Conservation (phyloP, 2,329 filamentous ascomycete species). For the Alternaria ethzedia region DNA sequence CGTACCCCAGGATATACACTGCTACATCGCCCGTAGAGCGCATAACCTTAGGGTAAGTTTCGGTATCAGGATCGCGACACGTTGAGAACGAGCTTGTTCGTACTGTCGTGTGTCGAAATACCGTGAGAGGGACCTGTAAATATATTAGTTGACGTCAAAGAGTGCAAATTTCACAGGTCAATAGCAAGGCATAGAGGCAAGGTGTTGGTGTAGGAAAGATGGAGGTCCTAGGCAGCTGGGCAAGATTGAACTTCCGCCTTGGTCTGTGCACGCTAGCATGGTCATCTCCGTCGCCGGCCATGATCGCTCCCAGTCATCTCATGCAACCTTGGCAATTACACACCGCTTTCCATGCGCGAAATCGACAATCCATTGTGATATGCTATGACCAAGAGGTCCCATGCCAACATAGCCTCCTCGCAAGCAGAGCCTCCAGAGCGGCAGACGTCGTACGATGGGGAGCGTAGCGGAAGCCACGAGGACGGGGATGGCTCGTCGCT, state of each 20-base stretch:
- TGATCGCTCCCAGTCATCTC: slow-evolving; percentile 3
- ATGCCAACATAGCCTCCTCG: slow-evolving; percentile 29
- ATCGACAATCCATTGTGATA: slow-evolving; percentile 12
- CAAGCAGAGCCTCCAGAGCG: slow-evolving; percentile 22
- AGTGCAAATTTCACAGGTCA: not conserved
- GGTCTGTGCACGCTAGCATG: slow-evolving; percentile 13
- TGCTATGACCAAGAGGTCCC: slow-evolving; percentile 48
- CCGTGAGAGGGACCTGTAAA: not conserved
- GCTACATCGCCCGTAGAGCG: not conserved
- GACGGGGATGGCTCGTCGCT: slow-evolving; percentile 32
- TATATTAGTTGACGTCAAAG: not conserved
- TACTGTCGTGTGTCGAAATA: not conserved
- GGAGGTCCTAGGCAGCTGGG: not conserved
- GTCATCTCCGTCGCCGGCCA: slow-evolving; percentile 1
- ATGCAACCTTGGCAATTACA: not conserved
- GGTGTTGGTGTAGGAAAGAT: not conserved
- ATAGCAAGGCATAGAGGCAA: not conserved
- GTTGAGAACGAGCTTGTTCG: not conserved
- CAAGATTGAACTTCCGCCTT: not conserved
- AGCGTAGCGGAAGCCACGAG: slow-evolving; percentile 30
- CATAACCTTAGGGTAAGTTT: not conserved
- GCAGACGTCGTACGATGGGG: slow-evolving; percentile 27
- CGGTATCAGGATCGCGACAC: not conserved
- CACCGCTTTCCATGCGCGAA: slow-evolving; percentile 7
- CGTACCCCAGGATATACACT: not conserved